Conservation (phyloP, 2,329 filamentous ascomycete species). For the Fusarium avenaceum region DNA sequence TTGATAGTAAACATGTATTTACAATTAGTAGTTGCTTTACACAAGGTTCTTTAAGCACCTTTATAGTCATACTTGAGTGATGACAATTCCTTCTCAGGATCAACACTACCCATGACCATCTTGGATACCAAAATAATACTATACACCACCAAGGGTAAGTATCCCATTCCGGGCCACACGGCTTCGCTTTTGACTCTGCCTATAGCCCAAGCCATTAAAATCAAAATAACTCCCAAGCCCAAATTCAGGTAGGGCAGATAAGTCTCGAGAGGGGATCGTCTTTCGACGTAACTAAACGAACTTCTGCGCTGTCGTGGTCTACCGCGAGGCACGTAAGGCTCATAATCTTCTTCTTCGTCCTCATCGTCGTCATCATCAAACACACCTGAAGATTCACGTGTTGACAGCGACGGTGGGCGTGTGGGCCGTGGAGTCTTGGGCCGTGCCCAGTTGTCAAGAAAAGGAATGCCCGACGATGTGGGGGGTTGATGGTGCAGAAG, state of each 20-base stretch:
- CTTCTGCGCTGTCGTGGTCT: conserved; percentile 37
- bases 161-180: conserved; percentile 61
- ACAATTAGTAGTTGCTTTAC: background rate
- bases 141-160: conserved; percentile 71
- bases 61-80: conserved; percentile 75
- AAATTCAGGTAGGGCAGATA: conserved; percentile 73
- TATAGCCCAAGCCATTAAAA: conserved; percentile 59
- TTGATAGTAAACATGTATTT: conserved; percentile 9
- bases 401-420: conserved; percentile 42
- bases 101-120: conserved; percentile 75
- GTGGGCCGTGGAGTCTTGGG: conserved; percentile 46
- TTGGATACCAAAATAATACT: conserved; percentile 72
- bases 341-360: conserved; percentile 39
- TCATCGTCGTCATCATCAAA: conserved; percentile 37
- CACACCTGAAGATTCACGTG: conserved; percentile 28
- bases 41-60: conserved; percentile 64
- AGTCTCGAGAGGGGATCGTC: conserved; percentile 64
- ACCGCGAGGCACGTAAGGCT: conserved; percentile 24
- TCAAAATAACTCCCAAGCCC: conserved; percentile 67
- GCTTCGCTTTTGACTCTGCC: conserved; percentile 52
- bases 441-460: conserved; percentile 62
- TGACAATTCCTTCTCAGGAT: conserved; percentile 74
- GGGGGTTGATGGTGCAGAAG: conserved; percentile 70
- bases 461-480: conserved; percentile 64
- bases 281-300: conserved; percentile 42